Evolutionary conservation across 1,284 basidiomycete genomes (phyloP).

Genomic region (Taiwanofungus camphoratus): DNA sequence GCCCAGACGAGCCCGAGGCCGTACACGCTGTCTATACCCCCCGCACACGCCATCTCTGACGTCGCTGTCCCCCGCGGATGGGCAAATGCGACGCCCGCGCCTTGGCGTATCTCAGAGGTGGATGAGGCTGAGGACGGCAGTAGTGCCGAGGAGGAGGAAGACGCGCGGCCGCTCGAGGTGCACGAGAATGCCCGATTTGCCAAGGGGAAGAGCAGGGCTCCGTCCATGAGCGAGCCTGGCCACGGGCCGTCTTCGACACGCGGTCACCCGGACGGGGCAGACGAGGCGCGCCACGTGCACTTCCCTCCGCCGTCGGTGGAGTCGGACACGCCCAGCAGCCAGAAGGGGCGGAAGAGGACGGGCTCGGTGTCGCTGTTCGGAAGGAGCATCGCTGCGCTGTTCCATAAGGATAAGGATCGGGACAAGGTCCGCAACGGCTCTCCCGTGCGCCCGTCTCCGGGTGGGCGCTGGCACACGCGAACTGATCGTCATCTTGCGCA

Average conservation of each 20-base stretch:
- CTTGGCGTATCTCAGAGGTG: slow-evolving; percentile 39
- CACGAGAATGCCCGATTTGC: slow-evolving; percentile 57
- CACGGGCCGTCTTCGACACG: slow-evolving; percentile 18
- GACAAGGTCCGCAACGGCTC: slow-evolving; percentile 8
- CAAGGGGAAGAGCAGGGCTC: slow-evolving; percentile 11
- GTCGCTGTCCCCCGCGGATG: slow-evolving; percentile 31
- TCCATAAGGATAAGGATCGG: slow-evolving; percentile 14
- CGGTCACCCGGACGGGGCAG: slow-evolving; percentile 2
- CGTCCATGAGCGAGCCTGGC: neutral
- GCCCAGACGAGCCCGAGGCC: slow-evolving; percentile 14
- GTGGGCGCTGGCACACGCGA: slow-evolving; percentile 37
- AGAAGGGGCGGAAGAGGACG: slow-evolving; percentile 16
- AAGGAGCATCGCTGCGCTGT: slow-evolving; percentile 23
- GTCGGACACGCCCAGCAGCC: slow-evolving; percentile 9
- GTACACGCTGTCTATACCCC: slow-evolving; percentile 37
- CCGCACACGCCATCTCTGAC: slow-evolving; percentile 54
- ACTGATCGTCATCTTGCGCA: slow-evolving; percentile 42
- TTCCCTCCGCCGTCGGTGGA: slow-evolving; percentile 12
- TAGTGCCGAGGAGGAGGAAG: slow-evolving; percentile 33
- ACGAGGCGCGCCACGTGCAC: slow-evolving; percentile 2
- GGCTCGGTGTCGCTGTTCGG: slow-evolving; percentile 20
- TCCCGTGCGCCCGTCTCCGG: slow-evolving; percentile 10
- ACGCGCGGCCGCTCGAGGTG: slow-evolving; percentile 35
- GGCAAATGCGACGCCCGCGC: neutral
- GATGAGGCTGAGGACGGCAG: slow-evolving; percentile 24